Percentiles rank a stretch among this genome's conserved stretches.
Conservation (phyloP, 495 filamentous ascomycete species). For the Xylaria telfairii region DNA sequence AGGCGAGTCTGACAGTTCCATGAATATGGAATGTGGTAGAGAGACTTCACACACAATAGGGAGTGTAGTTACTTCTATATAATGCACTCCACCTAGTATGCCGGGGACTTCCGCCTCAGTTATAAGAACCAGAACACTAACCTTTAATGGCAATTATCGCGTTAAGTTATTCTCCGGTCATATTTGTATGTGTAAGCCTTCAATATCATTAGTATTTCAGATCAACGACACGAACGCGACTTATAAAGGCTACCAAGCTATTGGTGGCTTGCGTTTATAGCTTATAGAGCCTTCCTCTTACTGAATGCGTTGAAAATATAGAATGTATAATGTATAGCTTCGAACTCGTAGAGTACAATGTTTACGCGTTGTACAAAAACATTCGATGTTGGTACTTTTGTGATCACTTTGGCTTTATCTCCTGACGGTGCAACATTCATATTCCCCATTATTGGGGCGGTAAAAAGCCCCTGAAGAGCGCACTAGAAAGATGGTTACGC, state of each 20-base stretch:
- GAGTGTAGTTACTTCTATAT: not conserved
- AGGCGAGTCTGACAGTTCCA: not conserved
- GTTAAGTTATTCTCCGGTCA: not conserved
- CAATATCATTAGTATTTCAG: not conserved
- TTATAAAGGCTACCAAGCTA: not conserved
- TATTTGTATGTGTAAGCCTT: too few relatives aligned
- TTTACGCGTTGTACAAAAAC: not conserved
- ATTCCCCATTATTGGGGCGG: not conserved
- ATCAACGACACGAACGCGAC: not conserved
- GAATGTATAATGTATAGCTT: not conserved
- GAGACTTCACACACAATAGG: not conserved
- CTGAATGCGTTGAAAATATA: not conserved
- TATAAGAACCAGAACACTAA: not conserved
- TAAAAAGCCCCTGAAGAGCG: not conserved
- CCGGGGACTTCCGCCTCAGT: not conserved
- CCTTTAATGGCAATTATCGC: not conserved
- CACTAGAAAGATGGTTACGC: conserved; percentile 11
- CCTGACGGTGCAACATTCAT: not conserved
- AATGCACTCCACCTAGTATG: conserved; percentile 2
- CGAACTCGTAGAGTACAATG: not conserved
- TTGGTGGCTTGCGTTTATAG: not conserved
- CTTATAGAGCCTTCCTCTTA: not conserved
- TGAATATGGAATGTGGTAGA: not conserved
- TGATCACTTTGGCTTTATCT: not conserved
- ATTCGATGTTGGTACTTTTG: not conserved